A percentile compares a stretch with the other conserved stretches of the same genome.
Evolutionary conservation across 2,329 filamentous ascomycete species (phyloP).

Genomic region (Bipolaris sorokiniana): DNA sequence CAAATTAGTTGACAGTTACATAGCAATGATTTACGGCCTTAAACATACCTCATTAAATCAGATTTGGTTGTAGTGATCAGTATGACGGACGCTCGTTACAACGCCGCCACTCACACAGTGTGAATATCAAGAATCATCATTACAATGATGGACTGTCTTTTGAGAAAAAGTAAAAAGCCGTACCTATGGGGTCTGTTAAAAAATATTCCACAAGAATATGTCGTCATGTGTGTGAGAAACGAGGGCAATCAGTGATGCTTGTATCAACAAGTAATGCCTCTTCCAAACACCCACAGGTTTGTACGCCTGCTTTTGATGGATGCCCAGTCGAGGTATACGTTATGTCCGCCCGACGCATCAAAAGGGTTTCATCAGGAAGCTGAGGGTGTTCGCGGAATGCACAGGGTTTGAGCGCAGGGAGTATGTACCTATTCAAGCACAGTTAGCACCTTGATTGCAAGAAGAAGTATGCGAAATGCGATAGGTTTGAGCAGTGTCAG

Average conservation of each 20-base stretch:
- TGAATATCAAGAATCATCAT: slow-evolving; percentile 73
- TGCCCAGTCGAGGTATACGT: slow-evolving; percentile 57
- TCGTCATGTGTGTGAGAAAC: slow-evolving; percentile 10
- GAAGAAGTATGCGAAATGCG: slow-evolving; percentile 19
- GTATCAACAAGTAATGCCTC: slow-evolving; percentile 70
- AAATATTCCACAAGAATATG: slow-evolving; percentile 9
- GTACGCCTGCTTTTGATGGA: slow-evolving; percentile 65
- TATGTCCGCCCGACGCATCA: slow-evolving; percentile 75
- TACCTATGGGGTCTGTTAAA: slow-evolving; percentile 42
- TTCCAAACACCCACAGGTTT: slow-evolving; percentile 65
- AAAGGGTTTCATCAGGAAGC: slow-evolving; percentile 64
- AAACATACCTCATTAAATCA: slow-evolving; percentile 70
- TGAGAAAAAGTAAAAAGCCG: slow-evolving; percentile 31
- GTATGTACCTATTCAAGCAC: slow-evolving; percentile 41
- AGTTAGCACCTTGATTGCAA: slow-evolving; percentile 35
- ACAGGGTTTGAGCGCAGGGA: slow-evolving; percentile 24
- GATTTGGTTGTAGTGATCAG: slow-evolving; percentile 70
- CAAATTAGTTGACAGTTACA: slow-evolving; percentile 28
- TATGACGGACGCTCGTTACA: slow-evolving; percentile 56
- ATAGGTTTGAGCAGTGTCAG: slow-evolving; percentile 55
- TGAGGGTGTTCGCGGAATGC: slow-evolving; percentile 10
- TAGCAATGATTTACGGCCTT: neutral
- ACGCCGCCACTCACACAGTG: slow-evolving; percentile 68
- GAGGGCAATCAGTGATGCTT: slow-evolving; percentile 66
- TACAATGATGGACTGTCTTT: slow-evolving; percentile 54